Base-by-base conservation (phyloP, 2,329 filamentous ascomycete genomes). In the Neonectria punicea region DNA sequence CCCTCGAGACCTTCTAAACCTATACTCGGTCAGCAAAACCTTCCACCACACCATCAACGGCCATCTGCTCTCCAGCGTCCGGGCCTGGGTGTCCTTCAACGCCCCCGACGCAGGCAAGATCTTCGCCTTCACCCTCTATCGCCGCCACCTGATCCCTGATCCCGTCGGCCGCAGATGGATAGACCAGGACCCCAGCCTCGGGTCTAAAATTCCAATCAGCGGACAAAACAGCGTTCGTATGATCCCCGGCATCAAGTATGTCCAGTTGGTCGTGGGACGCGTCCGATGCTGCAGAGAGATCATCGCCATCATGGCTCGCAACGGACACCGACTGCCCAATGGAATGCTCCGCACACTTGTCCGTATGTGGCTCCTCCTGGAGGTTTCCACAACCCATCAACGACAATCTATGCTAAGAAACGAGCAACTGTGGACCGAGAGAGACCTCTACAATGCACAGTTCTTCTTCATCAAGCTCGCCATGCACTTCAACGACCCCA, bases 341-440 rank as follows among this genome's bases (percentile, higher is more conserved):
- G 76, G 77, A 28, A 86, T 85, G 67, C 75, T 80, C 54, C 55
- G 72, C 11, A 82, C 84, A 1, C 78, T 92, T 50, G 83, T 88
- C 72, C 92, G 92, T 73, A 81, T 93, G 18, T 96, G 93, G 93
- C 84, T 92, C 56, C 74, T 92, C 36, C 88, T 93, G 82, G 92
- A 94, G 72, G 80, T 90, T 4, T 80, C 86, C 0, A 88, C 87
- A 14, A 90, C 84, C 54, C 71, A 68, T 0, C 80, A 85, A 14
- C 87, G 93, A 1, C 77, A 83, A 6, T 80, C 80, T 2, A 80
- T 90, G 6, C 76, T 93, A 5, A 81, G 81, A 32, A 87, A 87
- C 75, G 57, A 58, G 10, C 69, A 73, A 0, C 81, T 90, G 53
- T 91, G 91, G 84, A 80, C 84, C 10, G 81, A 90, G 61, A 65